phyloP scores from a whole-genome alignment of 73 alveolate species.

The Paramecium primaurelia region DNA sequence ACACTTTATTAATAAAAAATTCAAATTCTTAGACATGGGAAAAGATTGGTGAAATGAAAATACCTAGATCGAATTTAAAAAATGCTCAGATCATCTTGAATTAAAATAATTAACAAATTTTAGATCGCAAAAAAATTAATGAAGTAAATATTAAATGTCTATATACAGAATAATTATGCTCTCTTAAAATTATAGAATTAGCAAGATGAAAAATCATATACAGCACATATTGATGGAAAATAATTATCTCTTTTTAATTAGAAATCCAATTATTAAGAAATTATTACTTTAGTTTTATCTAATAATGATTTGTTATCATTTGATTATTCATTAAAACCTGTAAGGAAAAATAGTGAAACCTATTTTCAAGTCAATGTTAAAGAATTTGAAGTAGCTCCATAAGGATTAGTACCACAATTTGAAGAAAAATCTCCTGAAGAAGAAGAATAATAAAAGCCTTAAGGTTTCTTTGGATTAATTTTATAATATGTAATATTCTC shows the following conservation, averaged over 20 bases:
- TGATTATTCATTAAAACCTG: background rate
- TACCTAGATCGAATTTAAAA: background rate
- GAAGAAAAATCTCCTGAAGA: background rate
- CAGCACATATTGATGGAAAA: background rate
- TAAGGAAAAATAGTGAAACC: background rate
- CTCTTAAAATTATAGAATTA: background rate
- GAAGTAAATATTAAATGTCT: background rate
- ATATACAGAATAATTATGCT: background rate
- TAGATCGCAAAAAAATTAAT: background rate
- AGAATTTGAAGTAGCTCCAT: background rate
- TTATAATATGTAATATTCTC: background rate
- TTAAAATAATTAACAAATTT: background rate
- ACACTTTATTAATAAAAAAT: background rate
- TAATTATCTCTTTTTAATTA: background rate
- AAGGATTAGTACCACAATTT: background rate
- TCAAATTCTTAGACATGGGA: background rate
- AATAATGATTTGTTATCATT: background rate
- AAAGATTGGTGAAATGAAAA: background rate
- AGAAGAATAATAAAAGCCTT: background rate
- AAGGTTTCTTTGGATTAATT: background rate
- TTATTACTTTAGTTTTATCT: background rate
- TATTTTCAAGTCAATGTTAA: background rate
- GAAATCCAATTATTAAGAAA: background rate
- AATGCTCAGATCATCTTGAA: background rate
- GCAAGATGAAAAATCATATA: background rate